phyloP scores from a whole-genome alignment of 1,139 yeast species.

The Candida neerlandica region DNA sequence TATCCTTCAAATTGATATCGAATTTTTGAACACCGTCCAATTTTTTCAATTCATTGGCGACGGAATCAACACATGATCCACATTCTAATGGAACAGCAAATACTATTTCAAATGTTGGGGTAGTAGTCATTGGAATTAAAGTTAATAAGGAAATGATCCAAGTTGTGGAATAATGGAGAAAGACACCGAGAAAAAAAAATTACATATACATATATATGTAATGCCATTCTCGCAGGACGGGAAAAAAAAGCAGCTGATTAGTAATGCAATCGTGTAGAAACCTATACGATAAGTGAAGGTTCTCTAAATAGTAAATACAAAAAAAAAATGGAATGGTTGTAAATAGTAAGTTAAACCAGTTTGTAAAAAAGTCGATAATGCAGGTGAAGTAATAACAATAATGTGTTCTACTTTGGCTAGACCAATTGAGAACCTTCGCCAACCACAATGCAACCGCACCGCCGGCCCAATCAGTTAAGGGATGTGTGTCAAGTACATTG shows the following conservation, averaged over 20 bases:
- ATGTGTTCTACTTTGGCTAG: too few species aligned
- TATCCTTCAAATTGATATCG: slow-evolving; percentile 54
- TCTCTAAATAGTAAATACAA: not conserved
- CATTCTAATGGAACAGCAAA: slow-evolving; percentile 84
- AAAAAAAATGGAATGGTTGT: too few species aligned
- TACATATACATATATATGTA: too few species aligned
- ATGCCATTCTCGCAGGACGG: not conserved
- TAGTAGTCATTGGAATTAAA: not conserved
- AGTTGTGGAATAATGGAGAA: not conserved
- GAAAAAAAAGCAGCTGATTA: slow-evolving; percentile 1
- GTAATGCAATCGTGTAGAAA: not conserved
- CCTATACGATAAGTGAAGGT: not conserved
- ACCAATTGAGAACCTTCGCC: too few species aligned
- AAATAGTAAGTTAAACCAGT: not conserved
- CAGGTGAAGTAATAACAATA: too few species aligned
- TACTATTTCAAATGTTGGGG: slow-evolving; percentile 51
- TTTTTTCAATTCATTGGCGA: slow-evolving; percentile 51
- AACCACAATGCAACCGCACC: too few species aligned
- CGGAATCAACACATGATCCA: slow-evolving; percentile 64
- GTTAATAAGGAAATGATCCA: not conserved
- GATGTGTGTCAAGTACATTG: too few species aligned
- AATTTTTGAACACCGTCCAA: slow-evolving; percentile 50
- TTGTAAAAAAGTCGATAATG: too few species aligned
- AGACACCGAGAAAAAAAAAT: not conserved
- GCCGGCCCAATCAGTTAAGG: too few species aligned